phyloP scores from a whole-genome alignment of 345 rosid species.

The Citrus hindsii region DNA sequence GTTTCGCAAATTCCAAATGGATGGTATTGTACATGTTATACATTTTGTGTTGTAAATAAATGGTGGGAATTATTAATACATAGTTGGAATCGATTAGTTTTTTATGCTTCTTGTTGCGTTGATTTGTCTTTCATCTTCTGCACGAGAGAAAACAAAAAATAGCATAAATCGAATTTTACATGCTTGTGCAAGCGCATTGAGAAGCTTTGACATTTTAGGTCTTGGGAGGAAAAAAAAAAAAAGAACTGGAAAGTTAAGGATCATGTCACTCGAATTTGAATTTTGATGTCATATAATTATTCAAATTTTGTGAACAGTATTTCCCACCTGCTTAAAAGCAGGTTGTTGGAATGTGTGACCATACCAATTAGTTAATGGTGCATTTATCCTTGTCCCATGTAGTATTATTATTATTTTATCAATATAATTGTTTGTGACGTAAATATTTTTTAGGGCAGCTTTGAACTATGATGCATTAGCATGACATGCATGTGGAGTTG shows the following conservation, averaged over 20 bases:
- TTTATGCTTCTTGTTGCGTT: background rate
- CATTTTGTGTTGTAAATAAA: background rate
- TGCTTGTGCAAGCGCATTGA: background rate
- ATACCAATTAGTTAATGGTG: background rate
- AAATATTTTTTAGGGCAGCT: background rate
- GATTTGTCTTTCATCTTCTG: background rate
- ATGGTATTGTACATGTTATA: background rate
- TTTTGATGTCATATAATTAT: background rate
- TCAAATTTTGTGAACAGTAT: background rate
- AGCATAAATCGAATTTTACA: background rate
- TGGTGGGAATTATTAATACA: background rate
- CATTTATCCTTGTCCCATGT: background rate
- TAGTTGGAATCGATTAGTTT: background rate
- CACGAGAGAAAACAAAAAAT: background rate
- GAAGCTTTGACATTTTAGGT: background rate
- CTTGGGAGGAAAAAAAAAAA: background rate
- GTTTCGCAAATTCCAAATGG: background rate
- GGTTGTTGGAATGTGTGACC: background rate
- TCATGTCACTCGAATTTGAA: background rate
- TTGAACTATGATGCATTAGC: constrained; percentile 13
- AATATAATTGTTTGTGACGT: background rate
- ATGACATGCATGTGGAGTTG: constrained; percentile 17
- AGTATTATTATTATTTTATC: background rate
- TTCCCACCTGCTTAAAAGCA: background rate
- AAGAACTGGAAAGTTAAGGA: background rate